These are phyloP conservation scores for Aspergillus haitiensis DNA, from an alignment of 495 filamentous ascomycete genomes.

Conservation along the genomic window DNA sequence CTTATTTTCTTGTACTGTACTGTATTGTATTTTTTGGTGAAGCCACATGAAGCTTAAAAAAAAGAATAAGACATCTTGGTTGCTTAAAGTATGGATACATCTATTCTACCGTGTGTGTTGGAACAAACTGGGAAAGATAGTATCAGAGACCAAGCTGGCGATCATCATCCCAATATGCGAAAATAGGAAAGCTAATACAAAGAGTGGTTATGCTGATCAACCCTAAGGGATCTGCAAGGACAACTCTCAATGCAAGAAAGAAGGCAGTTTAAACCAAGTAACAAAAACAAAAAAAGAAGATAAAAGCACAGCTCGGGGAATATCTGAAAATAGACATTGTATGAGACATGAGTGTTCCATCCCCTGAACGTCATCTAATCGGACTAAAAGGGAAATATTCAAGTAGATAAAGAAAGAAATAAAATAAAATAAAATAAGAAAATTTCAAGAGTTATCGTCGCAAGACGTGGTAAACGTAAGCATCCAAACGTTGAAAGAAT, in stretches of 20 bases:
- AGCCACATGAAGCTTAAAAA: conserved; percentile 21
- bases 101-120: conserved; percentile 30
- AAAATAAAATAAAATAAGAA: conserved; percentile 16
- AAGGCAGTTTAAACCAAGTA: conserved; percentile 21
- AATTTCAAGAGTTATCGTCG: conserved; percentile 15
- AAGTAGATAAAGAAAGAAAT: conserved; percentile 12
- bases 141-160: conserved; percentile 21
- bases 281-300: conserved; percentile 21
- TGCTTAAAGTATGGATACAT: conserved; percentile 33
- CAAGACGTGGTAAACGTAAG: conserved; percentile 17
- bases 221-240: conserved; percentile 1
- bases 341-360: conserved; percentile 9
- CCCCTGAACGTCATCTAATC: not conserved
- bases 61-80: conserved; percentile 19
- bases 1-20: conserved; percentile 15
- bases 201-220: conserved; percentile 8
- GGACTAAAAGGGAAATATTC: conserved; percentile 20
- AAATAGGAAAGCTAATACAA: conserved; percentile 15
- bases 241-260: conserved; percentile 15
- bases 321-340: conserved; percentile 8
- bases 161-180: conserved; percentile 24
- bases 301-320: conserved; percentile 35
- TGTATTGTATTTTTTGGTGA: not conserved
- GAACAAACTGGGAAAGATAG: conserved; percentile 20
- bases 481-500: conserved; percentile 26